Conservation (phyloP, 345 rosid species). For the Excoecaria agallocha region DNA sequence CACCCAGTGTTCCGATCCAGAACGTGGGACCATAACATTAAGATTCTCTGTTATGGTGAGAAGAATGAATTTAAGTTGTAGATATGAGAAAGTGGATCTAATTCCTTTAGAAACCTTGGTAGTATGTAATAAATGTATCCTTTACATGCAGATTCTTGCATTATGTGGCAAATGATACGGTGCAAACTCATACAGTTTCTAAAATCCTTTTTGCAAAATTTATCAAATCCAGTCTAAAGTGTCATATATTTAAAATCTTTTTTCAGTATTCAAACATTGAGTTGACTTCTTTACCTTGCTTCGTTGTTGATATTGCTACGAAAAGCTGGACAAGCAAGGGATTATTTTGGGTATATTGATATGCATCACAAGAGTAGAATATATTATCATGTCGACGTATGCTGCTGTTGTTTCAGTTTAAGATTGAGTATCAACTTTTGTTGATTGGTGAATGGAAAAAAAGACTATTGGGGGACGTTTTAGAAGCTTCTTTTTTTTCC, state of each 20-base stretch:
- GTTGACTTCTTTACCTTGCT: background rate
- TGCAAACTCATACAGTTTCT: background rate
- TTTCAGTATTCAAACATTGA: no score
- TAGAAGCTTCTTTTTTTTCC: background rate
- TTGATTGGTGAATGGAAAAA: background rate
- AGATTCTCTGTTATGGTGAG: background rate
- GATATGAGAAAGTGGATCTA: background rate
- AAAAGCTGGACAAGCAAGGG: background rate
- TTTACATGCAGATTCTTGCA: background rate
- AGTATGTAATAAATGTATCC: background rate
- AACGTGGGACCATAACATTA: no score
- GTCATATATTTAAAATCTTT: no score
- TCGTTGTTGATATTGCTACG: background rate
- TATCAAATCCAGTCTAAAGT: no score
- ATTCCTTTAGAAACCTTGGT: background rate
- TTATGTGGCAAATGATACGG: background rate
- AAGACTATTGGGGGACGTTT: background rate
- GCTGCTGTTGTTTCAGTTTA: background rate
- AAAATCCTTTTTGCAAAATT: background rate
- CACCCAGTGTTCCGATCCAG: no score
- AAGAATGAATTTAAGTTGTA: background rate
- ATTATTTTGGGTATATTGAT: background rate
- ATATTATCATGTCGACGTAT: background rate
- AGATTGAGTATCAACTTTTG: background rate
- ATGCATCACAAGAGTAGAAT: background rate